phyloP scores from a whole-genome alignment of 2,329 filamentous ascomycete species.

The Colletotrichum filicis region DNA sequence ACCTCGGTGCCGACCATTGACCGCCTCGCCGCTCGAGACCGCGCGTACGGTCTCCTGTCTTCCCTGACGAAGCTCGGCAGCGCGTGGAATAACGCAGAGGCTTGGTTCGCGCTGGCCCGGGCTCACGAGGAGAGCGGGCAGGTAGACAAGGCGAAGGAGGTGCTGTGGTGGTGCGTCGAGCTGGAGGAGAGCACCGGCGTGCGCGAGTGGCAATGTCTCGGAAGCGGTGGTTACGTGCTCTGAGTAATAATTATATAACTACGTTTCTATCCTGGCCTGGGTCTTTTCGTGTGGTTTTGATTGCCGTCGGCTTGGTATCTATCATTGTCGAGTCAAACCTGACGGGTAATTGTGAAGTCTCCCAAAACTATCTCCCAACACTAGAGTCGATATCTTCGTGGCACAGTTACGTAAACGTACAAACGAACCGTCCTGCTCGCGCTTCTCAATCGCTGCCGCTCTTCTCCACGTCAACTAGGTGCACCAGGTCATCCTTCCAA shows the following conservation, averaged over 20 bases:
- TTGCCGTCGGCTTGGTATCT: too few relatives aligned
- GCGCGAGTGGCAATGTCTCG: constrained; percentile 80
- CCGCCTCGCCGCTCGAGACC: constrained; percentile 87
- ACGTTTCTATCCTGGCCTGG: neutral
- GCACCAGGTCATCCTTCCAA: too few relatives aligned
- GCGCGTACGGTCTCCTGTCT: constrained; percentile 86
- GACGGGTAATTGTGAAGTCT: too few relatives aligned
- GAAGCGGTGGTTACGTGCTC: constrained; percentile 73
- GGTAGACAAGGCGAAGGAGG: constrained; percentile 87
- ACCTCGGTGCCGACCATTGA: constrained; percentile 78
- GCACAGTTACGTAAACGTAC: too few relatives aligned
- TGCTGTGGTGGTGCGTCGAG: constrained; percentile 97
- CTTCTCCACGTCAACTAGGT: too few relatives aligned
- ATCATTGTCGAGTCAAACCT: too few relatives aligned
- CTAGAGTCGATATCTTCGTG: too few relatives aligned
- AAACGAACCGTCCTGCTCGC: too few relatives aligned
- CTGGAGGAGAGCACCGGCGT: constrained; percentile 87
- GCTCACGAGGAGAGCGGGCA: constrained; percentile 91
- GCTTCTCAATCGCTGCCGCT: too few relatives aligned
- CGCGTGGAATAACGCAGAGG: constrained; percentile 92
- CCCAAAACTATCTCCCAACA: too few relatives aligned
- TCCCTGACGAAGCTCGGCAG: constrained; percentile 85
- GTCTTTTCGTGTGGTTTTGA: too few relatives aligned
- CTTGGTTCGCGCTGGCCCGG: constrained; percentile 89
- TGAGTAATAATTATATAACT: constrained; percentile 42